Evolutionary conservation across 2,329 filamentous ascomycete genomes (phyloP), one percentile per base, ranked within the genome.

Genomic region (Pseudogymnoascus sp.): DNA sequence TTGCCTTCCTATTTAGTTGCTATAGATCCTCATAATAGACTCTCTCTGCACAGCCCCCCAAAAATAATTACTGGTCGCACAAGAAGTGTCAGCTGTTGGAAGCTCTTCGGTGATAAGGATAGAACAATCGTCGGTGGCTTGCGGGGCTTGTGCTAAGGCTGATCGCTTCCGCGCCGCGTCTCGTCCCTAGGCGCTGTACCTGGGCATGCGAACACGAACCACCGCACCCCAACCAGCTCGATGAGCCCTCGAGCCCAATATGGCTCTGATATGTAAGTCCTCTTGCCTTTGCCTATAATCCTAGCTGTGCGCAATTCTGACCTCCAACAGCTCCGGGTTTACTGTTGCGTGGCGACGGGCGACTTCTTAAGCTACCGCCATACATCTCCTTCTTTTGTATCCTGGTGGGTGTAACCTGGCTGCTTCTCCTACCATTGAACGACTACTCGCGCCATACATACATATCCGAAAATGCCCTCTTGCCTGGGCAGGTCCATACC

Each of bases 401-500:
- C 68, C 69, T 93, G 58, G 83, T 96, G 69, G 94, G 94, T 60
- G 83, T 97, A 61, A 83, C 85, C 68, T 99, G 93, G 90, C 85
- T 99, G 11, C 84, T 97, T 21, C 81, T 97, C 33, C 84, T 99
- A 1, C 94, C 94, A 2, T 81, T 97, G 60, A 84, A 97, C 74
- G 84, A 92, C 67, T 96, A 97, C 77, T 96, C 92, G 59, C 86
- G 94, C 66, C 82, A 84, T 63, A 99, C 93, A 0, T 99, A 99
- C 74, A 94, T 99, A 62, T 97, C 93, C 44, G 94, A 99, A 74
- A 99, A 99, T 73, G 94, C 94, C 9, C 84, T 99, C 35, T 79
- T 99, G 11, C 94, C 94, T 0, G 94, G 92, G 1, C 94, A 99
- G 75, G 94, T 97, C 7, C 93, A 97, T 76, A 96, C 94, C 1